Conservation (phyloP, 2,329 filamentous ascomycete genomes). For the Pseudopithomyces chartarum region DNA sequence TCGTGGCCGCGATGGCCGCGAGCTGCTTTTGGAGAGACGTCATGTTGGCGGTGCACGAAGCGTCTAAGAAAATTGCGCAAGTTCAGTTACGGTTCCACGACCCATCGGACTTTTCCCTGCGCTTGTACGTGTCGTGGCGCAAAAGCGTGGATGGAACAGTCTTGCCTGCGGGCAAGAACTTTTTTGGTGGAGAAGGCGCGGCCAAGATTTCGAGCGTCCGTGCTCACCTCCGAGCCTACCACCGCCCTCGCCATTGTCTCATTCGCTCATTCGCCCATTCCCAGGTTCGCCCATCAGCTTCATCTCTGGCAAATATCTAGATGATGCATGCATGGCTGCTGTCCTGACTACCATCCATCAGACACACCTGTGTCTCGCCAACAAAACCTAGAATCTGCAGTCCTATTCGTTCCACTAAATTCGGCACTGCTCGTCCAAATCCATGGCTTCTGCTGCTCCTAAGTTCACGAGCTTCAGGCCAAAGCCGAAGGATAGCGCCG, state of each 20-base stretch:
- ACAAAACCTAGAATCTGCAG: neutral
- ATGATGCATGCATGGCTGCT: too few species aligned
- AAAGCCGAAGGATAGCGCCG: slow-evolving; percentile 40
- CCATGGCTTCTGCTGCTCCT: slow-evolving; percentile 55
- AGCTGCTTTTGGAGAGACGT: slow-evolving; percentile 92
- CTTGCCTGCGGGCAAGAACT: slow-evolving; percentile 2
- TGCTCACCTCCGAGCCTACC: slow-evolving; percentile 16
- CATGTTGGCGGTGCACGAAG: slow-evolving; percentile 58
- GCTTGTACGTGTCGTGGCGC: slow-evolving; percentile 23
- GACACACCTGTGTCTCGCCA: neutral
- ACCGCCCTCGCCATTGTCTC: neutral
- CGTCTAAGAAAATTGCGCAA: neutral
- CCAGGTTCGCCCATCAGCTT: too few species aligned
- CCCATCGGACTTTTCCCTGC: slow-evolving; percentile 32
- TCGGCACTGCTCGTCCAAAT: neutral
- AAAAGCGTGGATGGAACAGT: slow-evolving; percentile 3
- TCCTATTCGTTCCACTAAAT: neutral
- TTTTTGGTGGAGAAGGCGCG: slow-evolving; percentile 4
- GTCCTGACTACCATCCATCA: neutral
- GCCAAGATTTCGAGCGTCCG: slow-evolving; percentile 28
- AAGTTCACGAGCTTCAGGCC: slow-evolving; percentile 78
- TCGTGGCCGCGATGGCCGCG: slow-evolving; percentile 87
- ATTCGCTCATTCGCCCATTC: too few species aligned
- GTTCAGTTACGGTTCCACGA: slow-evolving; percentile 3
- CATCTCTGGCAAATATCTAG: neutral